Evolutionary conservation across 2,329 filamentous ascomycete species (phyloP), one percentile per base, ranked within the genome.

Genomic region (Colletotrichum neosansevieriae): DNA sequence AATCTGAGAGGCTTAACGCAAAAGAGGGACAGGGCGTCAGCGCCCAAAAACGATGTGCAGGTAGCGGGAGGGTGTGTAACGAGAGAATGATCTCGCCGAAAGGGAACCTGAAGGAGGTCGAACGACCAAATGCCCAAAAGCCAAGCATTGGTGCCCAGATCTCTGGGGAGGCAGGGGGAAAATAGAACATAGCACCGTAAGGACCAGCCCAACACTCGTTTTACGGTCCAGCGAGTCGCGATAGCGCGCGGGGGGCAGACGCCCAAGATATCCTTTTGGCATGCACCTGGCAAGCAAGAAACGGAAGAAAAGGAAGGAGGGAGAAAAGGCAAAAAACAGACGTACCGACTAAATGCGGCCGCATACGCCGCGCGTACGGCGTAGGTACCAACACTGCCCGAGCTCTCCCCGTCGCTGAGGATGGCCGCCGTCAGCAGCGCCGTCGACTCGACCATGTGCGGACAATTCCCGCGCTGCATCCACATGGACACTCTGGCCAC

Each of bases 391-490:
- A 84, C 80, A 47, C 69, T 69, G n/a, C 77, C 78, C 2, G 72
- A 73, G 17, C 73, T 73, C 42, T 76, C 76, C 70, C 83, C 82
- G 79, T 94, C 92, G 74, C 89, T 87, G 58, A 94, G 80, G 19
- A 90, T 81, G 32, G 91, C 92, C 69, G 91, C 89, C 72, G 88
- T 88, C 67, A 96, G 82, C 70, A 94, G 85, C 3, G 91, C 91
- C 47, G 92, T 94, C 40, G 91, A 92, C 79, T 95, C 92, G 61
- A 95, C 87, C 79, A 94, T 85, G 80, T 95, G 91, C 62, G 93
- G 92, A 70, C 94, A 91, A 73, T 88, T 88, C 71, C 90, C 90
- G 76, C 91, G 88, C 74, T 91, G 86, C 85, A 91, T 89, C 91
- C 91, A 92, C 79, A 90, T 85, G 47, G 86, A 85, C 56, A 90